phyloP scores from a whole-genome alignment of 371 early-diverging fungal species.

The Apophysomyces ossiformis region DNA sequence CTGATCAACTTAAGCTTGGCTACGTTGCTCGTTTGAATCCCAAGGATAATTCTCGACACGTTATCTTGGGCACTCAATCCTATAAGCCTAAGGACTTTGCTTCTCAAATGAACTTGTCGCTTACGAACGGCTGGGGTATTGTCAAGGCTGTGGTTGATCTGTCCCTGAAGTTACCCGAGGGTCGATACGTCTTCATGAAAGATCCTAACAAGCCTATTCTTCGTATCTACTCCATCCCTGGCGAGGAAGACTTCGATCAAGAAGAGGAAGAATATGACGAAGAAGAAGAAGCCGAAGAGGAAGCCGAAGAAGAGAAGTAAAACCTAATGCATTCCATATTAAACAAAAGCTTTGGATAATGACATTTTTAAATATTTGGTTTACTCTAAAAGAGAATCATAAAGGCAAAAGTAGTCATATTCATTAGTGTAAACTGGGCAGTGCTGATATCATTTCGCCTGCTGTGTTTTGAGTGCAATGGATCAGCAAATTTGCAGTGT shows the following conservation, averaged over 20 bases:
- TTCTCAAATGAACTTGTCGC: conserved; percentile 84
- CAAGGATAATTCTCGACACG: conserved; percentile 84
- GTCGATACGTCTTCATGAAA: conserved; percentile 93
- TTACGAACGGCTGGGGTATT: conserved; percentile 94
- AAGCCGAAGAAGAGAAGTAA: conserved; percentile 6
- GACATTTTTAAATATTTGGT: background rate
- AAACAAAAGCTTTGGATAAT: background rate
- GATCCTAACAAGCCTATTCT: conserved; percentile 95
- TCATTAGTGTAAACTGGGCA: no score
- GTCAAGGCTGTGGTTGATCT: conserved; percentile 91
- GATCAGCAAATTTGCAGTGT: no score
- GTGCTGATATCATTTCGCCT: no score
- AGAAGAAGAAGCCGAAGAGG: conserved; percentile 45
- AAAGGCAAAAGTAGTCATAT: no score
- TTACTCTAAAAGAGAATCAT: no score
- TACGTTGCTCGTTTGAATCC: conserved; percentile 80
- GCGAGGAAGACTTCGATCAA: conserved; percentile 67
- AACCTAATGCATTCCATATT: conserved; percentile 3
- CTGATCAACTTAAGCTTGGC: conserved; percentile 92
- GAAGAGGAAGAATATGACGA: conserved; percentile 58
- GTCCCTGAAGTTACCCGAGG: conserved; percentile 85
- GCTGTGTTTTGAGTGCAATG: no score
- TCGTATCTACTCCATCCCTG: conserved; percentile 78
- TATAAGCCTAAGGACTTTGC: conserved; percentile 94
- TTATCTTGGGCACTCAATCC: conserved; percentile 81